A percentile compares a stretch with the other conserved stretches of the same genome.
Evolutionary conservation across 257 asterid species (phyloP).

Genomic region (Capsicum chinense): DNA sequence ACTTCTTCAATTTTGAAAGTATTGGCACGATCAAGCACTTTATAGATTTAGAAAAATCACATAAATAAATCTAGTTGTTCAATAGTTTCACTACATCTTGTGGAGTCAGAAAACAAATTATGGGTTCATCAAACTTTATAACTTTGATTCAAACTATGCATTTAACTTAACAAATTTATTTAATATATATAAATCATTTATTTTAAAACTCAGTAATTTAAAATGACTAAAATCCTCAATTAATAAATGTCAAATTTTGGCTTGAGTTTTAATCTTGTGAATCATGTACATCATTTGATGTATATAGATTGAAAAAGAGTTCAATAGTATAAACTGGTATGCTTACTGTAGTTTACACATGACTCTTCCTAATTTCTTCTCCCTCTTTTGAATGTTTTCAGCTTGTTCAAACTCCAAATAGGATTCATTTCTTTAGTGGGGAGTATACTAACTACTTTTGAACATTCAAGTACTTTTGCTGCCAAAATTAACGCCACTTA

Average conservation of each 20-base stretch:
- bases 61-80: neutral
- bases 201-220: too few relatives aligned
- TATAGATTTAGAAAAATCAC: neutral
- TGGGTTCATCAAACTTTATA: neutral
- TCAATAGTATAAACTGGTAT: neutral
- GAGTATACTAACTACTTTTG: neutral
- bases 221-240: too few relatives aligned
- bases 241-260: too few relatives aligned
- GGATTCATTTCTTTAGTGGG: neutral
- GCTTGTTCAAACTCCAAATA: conserved; percentile 6
- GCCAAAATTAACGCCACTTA: conserved; percentile 27
- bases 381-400: neutral
- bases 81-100: neutral
- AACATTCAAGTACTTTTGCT: neutral
- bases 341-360: neutral
- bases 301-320: neutral
- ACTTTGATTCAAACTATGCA: too few relatives aligned
- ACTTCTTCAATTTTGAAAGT: neutral
- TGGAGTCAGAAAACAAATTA: too few relatives aligned
- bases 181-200: too few relatives aligned
- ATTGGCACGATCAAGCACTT: neutral
- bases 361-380: neutral
- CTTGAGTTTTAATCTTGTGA: neutral
- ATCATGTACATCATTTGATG: neutral
- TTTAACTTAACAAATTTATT: too few relatives aligned